Base-by-base conservation (phyloP, 2,329 filamentous ascomycete genomes). In the Sclerotinia minor region DNA sequence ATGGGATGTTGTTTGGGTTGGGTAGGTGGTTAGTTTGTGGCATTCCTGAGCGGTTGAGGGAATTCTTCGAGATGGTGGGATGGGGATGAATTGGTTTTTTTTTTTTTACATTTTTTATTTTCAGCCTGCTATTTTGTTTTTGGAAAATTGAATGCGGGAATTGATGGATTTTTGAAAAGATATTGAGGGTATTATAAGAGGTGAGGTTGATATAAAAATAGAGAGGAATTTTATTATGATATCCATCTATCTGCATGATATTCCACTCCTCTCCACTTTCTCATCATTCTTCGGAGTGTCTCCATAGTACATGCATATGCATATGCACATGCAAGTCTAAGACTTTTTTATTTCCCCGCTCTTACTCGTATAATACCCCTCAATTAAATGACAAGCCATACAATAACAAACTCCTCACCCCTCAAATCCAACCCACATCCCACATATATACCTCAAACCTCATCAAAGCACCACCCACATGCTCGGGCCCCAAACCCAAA, bases 321-420 rank as follows among this genome's bases (percentile, higher is more conserved):
- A 61, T 50, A 61, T 61, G 59, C 59, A 61, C 38, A 61, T 61
- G 59, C 59, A 63, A 50, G 59, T 63, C 59, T 63, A 32, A 52
- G 54, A 41, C 35, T 35, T n/a, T 7, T 44, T n/a, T 7, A 58
- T 41, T 44, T 63, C 59, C n/a, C 59, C 59, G 50, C 59, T 57
- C 21, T 24, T n/a, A n/a, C n/a, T n/a, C n/a, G n/a, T n/a, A n/a
- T n/a, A 17, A 8, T 41, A 26, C 59, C 29, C 59, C 32, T 50
- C 45, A 50, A 32, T 58, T 54, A 35, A 8, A 54, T 55, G 53
- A 38, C 17, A n/a, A n/a, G n/a, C n/a, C n/a, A n/a, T n/a, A n/a
- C 53, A 26, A 45, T 4, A 4, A 45, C 5, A 4, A 59, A 13
- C 24, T 3, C 32, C 29, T 38, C 13, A 50, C 58, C 29, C 45